Base-by-base conservation (phyloP, 1,139 yeast genomes). In the Eremothecium sinecaudum region DNA sequence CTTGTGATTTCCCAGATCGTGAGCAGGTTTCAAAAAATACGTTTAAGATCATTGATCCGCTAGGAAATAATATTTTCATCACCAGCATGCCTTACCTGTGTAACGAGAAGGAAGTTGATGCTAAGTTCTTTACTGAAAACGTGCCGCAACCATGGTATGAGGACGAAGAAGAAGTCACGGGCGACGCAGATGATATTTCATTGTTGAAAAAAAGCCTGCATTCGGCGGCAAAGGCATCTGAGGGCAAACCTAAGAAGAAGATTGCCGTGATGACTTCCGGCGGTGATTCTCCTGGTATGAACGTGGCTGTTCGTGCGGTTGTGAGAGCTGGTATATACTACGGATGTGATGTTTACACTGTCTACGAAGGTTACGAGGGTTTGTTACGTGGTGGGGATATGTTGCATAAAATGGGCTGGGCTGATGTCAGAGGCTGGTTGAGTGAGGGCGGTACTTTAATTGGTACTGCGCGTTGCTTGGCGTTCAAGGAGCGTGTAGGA, bases 271-370 rank as follows among this genome's bases (percentile, higher is more conserved):
- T 80, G 90, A 80, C 92, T 2, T 78, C 87, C 1, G 92, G 92
- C 44, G 92, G 92, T 51, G 92, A 80, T 56, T 79, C 90, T 31
- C 90, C 83, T 13, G 92, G 92, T 48, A 80, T 80, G 92, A 78
- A 78, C 53, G 83, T 90, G 5, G 79, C 75, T 18, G 90, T 80
- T 7, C 66, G 90, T 45, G 87, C 90, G 2, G 83, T 80, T 34
- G 80, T 79, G 6, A 64, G 92, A 47, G 73, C 87, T 0, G 81
- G 82, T 36, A 76, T 80, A 44, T 75, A 66, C 59, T 64, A 71
- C 42, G 82, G 78, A 9, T 79, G 87, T 54, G 79, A 75, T 46
- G 80, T 79, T 2, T 80, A 66, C 53, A 86, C 81, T 3, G 67
- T 80, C 18, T 74, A 71, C 55, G 92, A 80, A 61, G 92, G 92